phyloP scores from a whole-genome alignment of 768 basidiomycete genomes.

The Rhodotorula kratochvilovae region DNA sequence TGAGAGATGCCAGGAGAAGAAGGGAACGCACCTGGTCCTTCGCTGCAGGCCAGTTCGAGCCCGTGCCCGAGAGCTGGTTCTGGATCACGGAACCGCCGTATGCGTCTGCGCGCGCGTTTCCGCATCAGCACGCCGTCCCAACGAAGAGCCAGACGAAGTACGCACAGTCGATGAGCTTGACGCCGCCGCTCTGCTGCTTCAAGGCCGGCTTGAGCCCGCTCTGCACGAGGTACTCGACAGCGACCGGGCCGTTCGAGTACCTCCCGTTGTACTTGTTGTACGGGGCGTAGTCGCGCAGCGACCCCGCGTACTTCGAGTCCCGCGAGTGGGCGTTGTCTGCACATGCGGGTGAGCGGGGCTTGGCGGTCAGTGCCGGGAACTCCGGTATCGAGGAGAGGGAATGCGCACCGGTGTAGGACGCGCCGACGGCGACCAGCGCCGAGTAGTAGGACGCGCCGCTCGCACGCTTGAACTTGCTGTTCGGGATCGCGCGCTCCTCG shows the following conservation, averaged over 20 bases:
- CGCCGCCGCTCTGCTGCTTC: neutral
- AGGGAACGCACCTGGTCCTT: constrained; percentile 27
- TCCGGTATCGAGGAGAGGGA: neutral
- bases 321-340: constrained; percentile 33
- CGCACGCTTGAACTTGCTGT: neutral
- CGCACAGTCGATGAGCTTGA: constrained; percentile 25
- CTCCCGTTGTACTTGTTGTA: constrained; percentile 22
- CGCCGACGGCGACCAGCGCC: constrained; percentile 32
- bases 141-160: neutral
- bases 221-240: constrained; percentile 31
- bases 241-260: constrained; percentile 35
- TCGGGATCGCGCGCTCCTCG: neutral
- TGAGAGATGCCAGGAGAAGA: no score
- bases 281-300: constrained; percentile 24
- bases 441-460: constrained; percentile 8
- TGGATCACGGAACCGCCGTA: constrained; percentile 32
- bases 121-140: neutral
- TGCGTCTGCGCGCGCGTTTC: constrained; percentile 7
- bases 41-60: constrained; percentile 17
- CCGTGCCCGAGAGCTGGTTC: constrained; percentile 26
- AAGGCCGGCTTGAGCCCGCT: neutral
- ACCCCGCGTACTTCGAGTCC: neutral
- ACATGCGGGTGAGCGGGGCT: neutral
- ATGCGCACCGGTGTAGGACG: constrained; percentile 25
- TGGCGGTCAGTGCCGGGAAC: neutral